These are phyloP conservation scores for Aurantiochytrium sp. DNA, from an alignment of 108 stramenopile species.

Conservation along the genomic window DNA sequence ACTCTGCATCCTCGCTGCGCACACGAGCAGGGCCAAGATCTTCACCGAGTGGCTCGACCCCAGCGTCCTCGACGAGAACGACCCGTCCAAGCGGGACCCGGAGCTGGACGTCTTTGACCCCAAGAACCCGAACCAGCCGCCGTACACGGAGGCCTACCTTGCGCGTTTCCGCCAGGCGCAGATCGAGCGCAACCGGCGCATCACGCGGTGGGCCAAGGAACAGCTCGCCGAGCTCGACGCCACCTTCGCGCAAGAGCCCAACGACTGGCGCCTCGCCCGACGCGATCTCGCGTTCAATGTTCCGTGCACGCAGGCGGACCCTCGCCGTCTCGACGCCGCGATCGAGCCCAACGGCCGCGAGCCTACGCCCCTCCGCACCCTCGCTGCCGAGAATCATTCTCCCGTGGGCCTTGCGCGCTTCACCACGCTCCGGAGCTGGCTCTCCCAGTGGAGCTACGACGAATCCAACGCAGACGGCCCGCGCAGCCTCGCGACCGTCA, in stretches of 20 bases:
- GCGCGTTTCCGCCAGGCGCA: background rate
- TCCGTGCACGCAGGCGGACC: slow-evolving; percentile 3
- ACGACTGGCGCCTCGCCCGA: background rate
- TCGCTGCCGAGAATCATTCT: slow-evolving; percentile 29
- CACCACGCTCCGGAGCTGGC: background rate
- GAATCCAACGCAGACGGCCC: slow-evolving; percentile 25
- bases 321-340: background rate
- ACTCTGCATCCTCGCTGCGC: background rate
- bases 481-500: background rate
- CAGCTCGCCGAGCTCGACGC: background rate
- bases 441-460: slow-evolving; percentile 25
- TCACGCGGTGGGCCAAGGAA: background rate
- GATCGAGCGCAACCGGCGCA: background rate
- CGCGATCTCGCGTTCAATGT: background rate
- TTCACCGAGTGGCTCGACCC: slow-evolving; percentile 21
- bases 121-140: background rate
- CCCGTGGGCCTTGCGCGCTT: slow-evolving; percentile 21
- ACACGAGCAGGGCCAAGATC: background rate
- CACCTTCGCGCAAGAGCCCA: background rate
- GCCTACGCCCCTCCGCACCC: background rate
- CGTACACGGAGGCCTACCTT: background rate
- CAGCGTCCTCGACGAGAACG: background rate
- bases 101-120: slow-evolving; percentile 23
- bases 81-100: slow-evolving; percentile 20
- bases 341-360: slow-evolving; percentile 16